These are phyloP conservation scores for Gamsiella multidivaricata DNA, from an alignment of 192 early-diverging fungal species.

Conservation along the genomic window DNA sequence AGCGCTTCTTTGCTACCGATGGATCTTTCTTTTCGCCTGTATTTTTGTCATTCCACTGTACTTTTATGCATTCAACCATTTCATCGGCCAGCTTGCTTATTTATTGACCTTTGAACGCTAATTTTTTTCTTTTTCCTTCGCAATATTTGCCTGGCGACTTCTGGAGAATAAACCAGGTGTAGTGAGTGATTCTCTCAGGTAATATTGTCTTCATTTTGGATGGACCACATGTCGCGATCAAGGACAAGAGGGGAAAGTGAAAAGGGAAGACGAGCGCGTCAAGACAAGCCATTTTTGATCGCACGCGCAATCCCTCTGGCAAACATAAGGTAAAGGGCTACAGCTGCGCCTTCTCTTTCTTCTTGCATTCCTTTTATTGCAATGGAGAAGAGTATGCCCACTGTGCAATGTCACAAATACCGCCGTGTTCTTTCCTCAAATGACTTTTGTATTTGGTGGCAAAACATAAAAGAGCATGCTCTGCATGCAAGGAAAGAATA, in stretches of 20 bases:
- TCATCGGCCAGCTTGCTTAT: too few relatives aligned
- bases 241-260: not conserved
- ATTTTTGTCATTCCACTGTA: too few relatives aligned
- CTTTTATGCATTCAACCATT: too few relatives aligned
- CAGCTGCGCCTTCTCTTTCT: not conserved
- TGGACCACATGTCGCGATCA: too few relatives aligned
- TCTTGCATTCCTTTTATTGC: not conserved
- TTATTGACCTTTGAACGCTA: too few relatives aligned
- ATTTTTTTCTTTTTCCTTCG: not conserved
- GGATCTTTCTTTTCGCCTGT: too few relatives aligned
- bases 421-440: slow-evolving; percentile 1
- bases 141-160: not conserved
- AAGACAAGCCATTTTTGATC: slow-evolving; percentile 27
- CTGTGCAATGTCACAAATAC: not conserved
- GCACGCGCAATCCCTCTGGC: not conserved
- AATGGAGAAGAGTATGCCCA: not conserved
- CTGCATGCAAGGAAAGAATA: slow-evolving; percentile 4
- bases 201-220: not conserved
- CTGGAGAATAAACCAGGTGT: slow-evolving; percentile 4
- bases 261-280: slow-evolving; percentile 16
- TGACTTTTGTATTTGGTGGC: slow-evolving; percentile 1
- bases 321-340: not conserved
- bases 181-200: too few relatives aligned
- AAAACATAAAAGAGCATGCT: too few relatives aligned
- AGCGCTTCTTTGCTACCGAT: too few relatives aligned